Percentiles rank a stretch among this genome's conserved stretches.
Conservation (phyloP, 768 basidiomycete species). For the Dioszegia hungarica region DNA sequence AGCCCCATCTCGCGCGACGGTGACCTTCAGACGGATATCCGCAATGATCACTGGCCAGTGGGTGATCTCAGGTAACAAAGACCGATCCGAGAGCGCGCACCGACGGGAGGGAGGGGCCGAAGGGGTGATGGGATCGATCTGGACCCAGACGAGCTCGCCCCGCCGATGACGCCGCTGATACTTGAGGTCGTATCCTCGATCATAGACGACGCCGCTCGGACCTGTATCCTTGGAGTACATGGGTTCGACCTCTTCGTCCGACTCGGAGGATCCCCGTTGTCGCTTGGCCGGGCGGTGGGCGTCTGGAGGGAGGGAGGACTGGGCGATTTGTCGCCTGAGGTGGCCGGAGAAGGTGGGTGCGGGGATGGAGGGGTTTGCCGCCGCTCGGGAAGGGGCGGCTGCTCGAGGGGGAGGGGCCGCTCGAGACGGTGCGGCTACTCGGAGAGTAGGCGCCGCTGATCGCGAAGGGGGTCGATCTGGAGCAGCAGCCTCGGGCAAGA, state of each 20-base stretch:
- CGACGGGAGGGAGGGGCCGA: constrained; percentile 1
- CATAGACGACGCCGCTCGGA: constrained; percentile 20
- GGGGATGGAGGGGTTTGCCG: too few species aligned
- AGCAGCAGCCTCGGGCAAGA: too few species aligned
- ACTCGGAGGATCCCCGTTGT: neutral
- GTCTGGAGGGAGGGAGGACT: neutral
- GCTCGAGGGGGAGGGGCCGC: too few species aligned
- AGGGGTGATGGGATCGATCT: constrained; percentile 18
- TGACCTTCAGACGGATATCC: neutral
- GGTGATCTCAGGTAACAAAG: constrained; percentile 25
- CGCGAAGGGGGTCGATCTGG: too few species aligned
- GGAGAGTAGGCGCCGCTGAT: too few species aligned
- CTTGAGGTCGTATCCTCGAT: constrained; percentile 24
- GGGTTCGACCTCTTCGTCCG: neutral
- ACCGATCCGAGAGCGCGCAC: too few species aligned
- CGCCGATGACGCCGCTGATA: constrained; percentile 27
- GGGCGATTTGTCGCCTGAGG: neutral
- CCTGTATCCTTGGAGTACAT: constrained; percentile 11
- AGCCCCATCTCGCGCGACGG: neutral
- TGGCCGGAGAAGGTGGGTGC: too few species aligned
- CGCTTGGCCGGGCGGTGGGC: too few species aligned
- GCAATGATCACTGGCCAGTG: constrained; percentile 41
- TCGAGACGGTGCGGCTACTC: too few species aligned
- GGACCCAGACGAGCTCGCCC: constrained; percentile 37
- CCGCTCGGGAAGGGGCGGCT: too few species aligned